Conservation (phyloP, 108 stramenopile genomes). For the Fragilariopsis cylindrus region DNA sequence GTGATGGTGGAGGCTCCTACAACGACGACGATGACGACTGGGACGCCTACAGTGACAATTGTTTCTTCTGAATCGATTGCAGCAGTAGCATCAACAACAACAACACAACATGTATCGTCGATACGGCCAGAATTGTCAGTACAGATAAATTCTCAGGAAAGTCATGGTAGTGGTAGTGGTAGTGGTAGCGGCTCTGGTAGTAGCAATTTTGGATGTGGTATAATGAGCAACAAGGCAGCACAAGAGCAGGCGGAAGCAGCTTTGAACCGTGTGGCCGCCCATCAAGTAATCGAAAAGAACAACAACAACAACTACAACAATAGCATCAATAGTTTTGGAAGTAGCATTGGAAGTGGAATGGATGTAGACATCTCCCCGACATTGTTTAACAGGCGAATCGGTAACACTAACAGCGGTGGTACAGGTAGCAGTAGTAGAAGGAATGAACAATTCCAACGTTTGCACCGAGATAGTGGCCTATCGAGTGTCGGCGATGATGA, state of each 20-base stretch:
- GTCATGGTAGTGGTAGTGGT: not conserved
- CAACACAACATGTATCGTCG: not conserved
- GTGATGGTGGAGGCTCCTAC: not conserved
- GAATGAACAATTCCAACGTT: not conserved
- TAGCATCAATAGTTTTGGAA: not conserved
- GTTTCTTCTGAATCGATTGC: too few relatives aligned
- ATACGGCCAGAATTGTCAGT: not conserved
- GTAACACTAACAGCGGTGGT: too few relatives aligned
- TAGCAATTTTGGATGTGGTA: not conserved
- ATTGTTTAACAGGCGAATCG: too few relatives aligned
- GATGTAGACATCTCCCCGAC: not conserved
- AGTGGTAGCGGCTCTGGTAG: not conserved
- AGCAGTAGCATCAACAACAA: not conserved
- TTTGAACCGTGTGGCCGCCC: constrained; percentile 5
- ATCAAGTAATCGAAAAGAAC: not conserved
- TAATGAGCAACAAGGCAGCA: constrained; percentile 15
- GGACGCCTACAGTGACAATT: too few relatives aligned
- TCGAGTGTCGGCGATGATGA: not conserved
- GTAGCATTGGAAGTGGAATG: constrained; percentile 5
- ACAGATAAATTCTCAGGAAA: not conserved
- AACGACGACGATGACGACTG: too few relatives aligned
- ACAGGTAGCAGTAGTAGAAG: not conserved
- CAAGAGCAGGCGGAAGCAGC: constrained; percentile 2
- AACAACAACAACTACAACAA: not conserved
- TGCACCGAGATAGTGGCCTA: constrained; percentile 7